Conservation (phyloP, 164 flowering plant genomes). For the Nymphaea colorata region DNA sequence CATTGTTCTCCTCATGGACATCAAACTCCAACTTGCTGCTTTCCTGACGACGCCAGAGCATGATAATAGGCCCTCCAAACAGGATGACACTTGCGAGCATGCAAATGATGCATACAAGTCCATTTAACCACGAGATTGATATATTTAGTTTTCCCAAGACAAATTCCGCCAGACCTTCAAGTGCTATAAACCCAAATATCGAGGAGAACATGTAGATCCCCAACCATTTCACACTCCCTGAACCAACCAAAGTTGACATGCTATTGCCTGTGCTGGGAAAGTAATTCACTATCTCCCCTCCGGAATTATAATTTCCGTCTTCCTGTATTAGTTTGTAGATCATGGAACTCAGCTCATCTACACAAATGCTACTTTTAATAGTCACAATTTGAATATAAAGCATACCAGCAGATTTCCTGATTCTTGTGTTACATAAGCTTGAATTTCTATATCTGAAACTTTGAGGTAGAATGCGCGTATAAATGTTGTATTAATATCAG, state of each 20-base stretch:
- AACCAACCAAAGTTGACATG: conserved; percentile 78
- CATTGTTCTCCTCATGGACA: not conserved
- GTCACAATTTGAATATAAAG: too few relatives aligned
- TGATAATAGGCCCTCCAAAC: conserved; percentile 65
- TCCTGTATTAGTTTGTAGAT: too few relatives aligned
- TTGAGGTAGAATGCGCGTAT: conserved; percentile 41
- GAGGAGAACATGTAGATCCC: conserved; percentile 50
- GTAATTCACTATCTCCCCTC: too few relatives aligned
- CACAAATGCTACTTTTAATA: too few relatives aligned
- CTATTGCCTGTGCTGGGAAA: conserved; percentile 7
- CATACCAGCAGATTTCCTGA: conserved; percentile 57
- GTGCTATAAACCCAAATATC: conserved; percentile 40
- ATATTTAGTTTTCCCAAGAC: conserved; percentile 21
- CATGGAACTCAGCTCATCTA: too few relatives aligned
- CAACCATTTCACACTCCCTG: conserved; percentile 65
- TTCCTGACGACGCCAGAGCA: conserved; percentile 64
- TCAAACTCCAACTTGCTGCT: conserved; percentile 20
- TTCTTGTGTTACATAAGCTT: conserved; percentile 65
- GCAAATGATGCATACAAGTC: conserved; percentile 47
- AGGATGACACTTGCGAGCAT: conserved; percentile 49
- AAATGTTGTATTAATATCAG: conserved; percentile 35
- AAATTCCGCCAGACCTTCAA: conserved; percentile 16
- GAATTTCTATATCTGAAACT: conserved; percentile 42
- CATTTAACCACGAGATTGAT: conserved; percentile 64
- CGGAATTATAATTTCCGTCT: too few relatives aligned